Percentiles rank a stretch among this genome's conserved stretches.
Evolutionary conservation across 345 rosid genomes (phyloP).

Genomic region (Limnanthes douglasii): DNA sequence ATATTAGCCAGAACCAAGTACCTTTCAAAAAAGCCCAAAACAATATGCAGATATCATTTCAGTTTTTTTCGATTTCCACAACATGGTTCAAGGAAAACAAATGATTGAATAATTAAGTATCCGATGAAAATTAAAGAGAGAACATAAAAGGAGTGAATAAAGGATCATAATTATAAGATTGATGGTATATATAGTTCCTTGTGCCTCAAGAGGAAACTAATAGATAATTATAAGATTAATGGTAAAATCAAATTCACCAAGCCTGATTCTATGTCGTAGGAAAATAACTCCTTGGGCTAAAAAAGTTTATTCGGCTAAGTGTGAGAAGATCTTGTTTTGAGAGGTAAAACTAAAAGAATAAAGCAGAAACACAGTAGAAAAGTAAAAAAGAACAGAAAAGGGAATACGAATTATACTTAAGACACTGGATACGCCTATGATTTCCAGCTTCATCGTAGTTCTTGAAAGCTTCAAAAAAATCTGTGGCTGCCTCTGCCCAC

Average conservation of each 20-base stretch:
- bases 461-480: conserved; percentile 99
- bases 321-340: too few relatives aligned
- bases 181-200: too few relatives aligned
- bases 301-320: too few relatives aligned
- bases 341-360: background rate
- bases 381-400: conserved; percentile 4
- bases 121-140: background rate
- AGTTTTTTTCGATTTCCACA: too few relatives aligned
- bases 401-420: conserved; percentile 47
- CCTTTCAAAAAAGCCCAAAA: conserved; percentile 20
- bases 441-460: conserved; percentile 99
- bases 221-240: too few relatives aligned
- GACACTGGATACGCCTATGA: conserved; percentile 94
- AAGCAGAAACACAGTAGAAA: background rate
- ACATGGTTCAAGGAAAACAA: background rate
- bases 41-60: too few relatives aligned
- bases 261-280: too few relatives aligned
- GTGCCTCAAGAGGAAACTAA: too few relatives aligned
- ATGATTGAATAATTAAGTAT: background rate
- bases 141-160: background rate
- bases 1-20: conserved; percentile 97
- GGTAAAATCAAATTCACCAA: too few relatives aligned
- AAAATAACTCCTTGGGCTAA: too few relatives aligned
- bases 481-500: conserved; percentile 98
- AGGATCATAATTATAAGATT: too few relatives aligned